A percentile compares a stretch with the other conserved stretches of the same genome.
Evolutionary conservation across 208 protist species (phyloP).

Genomic region (Leishmania turanica): DNA sequence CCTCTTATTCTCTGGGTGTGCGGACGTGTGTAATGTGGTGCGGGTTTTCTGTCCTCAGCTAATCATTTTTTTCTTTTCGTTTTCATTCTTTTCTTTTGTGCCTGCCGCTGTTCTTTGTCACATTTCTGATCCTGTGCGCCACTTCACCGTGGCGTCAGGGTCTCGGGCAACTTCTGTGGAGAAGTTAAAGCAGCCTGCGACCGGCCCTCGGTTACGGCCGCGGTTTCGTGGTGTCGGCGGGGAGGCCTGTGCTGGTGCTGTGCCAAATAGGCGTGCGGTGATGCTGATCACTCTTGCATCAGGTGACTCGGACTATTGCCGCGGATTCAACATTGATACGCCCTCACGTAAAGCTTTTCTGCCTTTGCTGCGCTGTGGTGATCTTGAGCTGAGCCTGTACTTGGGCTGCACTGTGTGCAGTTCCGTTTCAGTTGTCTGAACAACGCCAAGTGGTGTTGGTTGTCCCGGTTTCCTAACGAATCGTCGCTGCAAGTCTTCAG

Average conservation of each 20-base stretch:
- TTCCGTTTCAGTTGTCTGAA: too few species aligned
- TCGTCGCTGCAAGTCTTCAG: too few species aligned
- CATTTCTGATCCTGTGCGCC: background rate
- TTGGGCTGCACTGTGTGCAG: too few species aligned
- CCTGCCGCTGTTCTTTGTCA: background rate
- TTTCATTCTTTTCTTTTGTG: too few species aligned
- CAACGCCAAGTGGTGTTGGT: too few species aligned
- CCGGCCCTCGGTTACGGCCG: background rate
- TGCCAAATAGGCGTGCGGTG: background rate
- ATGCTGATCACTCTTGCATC: background rate
- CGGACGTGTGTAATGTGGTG: background rate
- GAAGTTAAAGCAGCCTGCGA: background rate
- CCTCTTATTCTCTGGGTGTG: background rate
- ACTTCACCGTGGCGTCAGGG: too few species aligned
- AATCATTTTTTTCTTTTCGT: conserved; percentile 9
- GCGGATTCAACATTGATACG: too few species aligned
- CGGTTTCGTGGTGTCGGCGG: background rate
- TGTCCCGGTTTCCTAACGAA: too few species aligned
- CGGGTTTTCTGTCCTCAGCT: background rate
- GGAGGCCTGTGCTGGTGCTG: background rate
- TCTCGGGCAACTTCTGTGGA: background rate
- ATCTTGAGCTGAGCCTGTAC: too few species aligned
- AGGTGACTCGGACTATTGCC: too few species aligned
- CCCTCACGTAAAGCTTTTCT: too few species aligned
- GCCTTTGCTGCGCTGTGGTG: too few species aligned